Evolutionary conservation across 306 rosid species (phyloP).

Genomic region (Potentilla sterilis): DNA sequence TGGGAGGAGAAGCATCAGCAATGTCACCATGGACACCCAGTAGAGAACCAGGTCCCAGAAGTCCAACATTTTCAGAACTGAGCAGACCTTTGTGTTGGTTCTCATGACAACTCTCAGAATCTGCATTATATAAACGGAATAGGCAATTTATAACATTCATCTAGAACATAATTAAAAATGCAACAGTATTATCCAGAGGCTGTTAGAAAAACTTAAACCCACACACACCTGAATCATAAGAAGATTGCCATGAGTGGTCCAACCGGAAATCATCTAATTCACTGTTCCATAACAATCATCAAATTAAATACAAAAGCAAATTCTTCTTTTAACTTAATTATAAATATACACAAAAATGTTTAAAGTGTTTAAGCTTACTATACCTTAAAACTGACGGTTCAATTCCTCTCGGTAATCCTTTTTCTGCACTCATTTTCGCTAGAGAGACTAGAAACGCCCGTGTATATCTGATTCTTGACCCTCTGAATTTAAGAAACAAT

Average conservation of each 20-base stretch:
- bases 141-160: neutral
- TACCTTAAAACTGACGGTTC: constrained; percentile 29
- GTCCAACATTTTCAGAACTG: constrained; percentile 6
- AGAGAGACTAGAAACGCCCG: constrained; percentile 46
- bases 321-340: neutral
- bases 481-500: constrained; percentile 28
- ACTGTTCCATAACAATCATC: constrained; percentile 34
- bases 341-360: neutral
- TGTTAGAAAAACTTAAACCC: neutral
- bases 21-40: neutral
- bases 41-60: constrained; percentile 15
- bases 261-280: constrained; percentile 20
- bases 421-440: constrained; percentile 21
- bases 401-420: constrained; percentile 18
- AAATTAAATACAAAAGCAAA: constrained; percentile 9
- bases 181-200: neutral
- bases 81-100: constrained; percentile 10
- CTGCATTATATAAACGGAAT: constrained; percentile 7
- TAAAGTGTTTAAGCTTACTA: neutral
- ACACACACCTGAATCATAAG: constrained; percentile 27
- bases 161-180: neutral
- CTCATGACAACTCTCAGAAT: constrained; percentile 16
- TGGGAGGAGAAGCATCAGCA: constrained; percentile 4
- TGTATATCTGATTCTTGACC: constrained; percentile 37
- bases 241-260: constrained; percentile 20